phyloP scores from a whole-genome alignment of 2,329 filamentous ascomycete species.

The Lasiodiplodia theobromae region DNA sequence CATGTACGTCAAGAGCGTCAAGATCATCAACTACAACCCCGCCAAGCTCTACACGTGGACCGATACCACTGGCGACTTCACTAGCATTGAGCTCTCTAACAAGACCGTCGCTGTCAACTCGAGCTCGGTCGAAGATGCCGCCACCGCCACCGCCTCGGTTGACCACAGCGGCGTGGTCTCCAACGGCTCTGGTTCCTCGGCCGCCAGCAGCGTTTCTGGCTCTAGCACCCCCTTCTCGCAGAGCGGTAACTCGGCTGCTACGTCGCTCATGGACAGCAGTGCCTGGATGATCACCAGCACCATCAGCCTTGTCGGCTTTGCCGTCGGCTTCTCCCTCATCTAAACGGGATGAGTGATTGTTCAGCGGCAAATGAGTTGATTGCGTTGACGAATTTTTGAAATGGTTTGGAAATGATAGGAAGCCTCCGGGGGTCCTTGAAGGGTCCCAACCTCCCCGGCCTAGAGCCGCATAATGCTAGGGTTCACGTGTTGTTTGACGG shows the following conservation, averaged over 20 bases:
- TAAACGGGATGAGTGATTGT: slow-evolving; percentile 13
- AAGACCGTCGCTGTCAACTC: slow-evolving; percentile 22
- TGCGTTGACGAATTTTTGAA: slow-evolving; percentile 16
- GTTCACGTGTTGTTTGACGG: slow-evolving; percentile 16
- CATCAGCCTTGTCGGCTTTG: slow-evolving; percentile 26
- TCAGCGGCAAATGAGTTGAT: slow-evolving; percentile 5
- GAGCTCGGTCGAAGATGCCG: background rate
- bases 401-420: slow-evolving; percentile 17
- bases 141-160: background rate
- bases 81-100: slow-evolving; percentile 56
- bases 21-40: slow-evolving; percentile 61
- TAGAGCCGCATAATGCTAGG: slow-evolving; percentile 8
- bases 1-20: slow-evolving; percentile 60
- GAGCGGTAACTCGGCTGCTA: slow-evolving; percentile 17
- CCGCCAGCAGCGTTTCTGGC: slow-evolving; percentile 11
- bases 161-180: background rate
- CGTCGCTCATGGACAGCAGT: background rate
- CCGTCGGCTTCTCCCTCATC: slow-evolving; percentile 27
- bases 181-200: background rate
- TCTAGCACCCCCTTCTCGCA: slow-evolving; percentile 14
- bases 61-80: slow-evolving; percentile 56
- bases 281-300: slow-evolving; percentile 19
- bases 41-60: slow-evolving; percentile 58
- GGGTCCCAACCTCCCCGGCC: slow-evolving; percentile 8
- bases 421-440: slow-evolving; percentile 11